Conservation (phyloP, 441 rosid species). For the Pelargonium myrrhifolium region DNA sequence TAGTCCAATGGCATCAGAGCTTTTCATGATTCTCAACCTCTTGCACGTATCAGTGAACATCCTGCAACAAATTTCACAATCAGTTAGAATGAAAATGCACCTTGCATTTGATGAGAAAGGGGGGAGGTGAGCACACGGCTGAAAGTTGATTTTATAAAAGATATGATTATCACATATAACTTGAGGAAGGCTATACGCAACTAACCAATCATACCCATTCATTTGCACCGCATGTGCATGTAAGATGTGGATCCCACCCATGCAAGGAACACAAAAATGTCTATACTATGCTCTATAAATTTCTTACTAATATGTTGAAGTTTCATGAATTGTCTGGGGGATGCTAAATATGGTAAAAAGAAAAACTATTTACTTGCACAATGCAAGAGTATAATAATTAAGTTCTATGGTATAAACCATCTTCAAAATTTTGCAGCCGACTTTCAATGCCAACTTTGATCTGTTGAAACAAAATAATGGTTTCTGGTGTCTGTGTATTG, state of each 20-base stretch:
- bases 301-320: not conserved
- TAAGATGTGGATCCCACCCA: no score
- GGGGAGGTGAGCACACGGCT: not conserved
- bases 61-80: constrained; percentile 24
- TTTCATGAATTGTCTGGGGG: not conserved
- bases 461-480: not conserved
- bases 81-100: constrained; percentile 17
- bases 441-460: not conserved
- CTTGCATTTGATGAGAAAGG: not conserved
- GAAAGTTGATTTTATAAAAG: not conserved
- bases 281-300: no score
- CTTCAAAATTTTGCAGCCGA: no score
- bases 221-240: no score
- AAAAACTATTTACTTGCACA: not conserved
- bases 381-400: not conserved
- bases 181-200: no score
- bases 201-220: no score
- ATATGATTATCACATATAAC: no score
- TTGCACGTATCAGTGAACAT: constrained; percentile 41
- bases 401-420: no score
- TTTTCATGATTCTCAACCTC: constrained; percentile 45
- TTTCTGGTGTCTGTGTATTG: not conserved
- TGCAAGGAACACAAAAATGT: no score
- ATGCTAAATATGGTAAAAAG: not conserved
- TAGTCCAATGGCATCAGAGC: constrained; percentile 47